These are phyloP conservation scores for Xerocomellus intermedius DNA, from an alignment of 768 basidiomycete genomes.

Conservation along the genomic window DNA sequence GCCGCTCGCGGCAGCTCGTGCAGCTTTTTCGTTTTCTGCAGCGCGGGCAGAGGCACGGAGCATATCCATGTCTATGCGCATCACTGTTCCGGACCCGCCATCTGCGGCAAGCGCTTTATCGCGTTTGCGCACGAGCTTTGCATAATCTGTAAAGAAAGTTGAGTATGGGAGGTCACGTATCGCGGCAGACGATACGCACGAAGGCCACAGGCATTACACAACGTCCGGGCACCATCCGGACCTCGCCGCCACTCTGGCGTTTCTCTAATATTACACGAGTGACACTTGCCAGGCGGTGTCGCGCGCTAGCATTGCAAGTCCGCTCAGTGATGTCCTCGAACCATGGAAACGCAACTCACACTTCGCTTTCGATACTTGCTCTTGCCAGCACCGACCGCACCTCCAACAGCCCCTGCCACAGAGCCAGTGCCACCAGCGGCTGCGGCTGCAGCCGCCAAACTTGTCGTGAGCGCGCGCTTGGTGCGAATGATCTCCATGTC, in stretches of 20 bases:
- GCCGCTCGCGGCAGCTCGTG: constrained; percentile 31
- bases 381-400: constrained; percentile 40
- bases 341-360: constrained; percentile 45
- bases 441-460: constrained; percentile 50
- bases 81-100: constrained; percentile 42
- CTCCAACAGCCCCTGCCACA: constrained; percentile 30
- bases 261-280: constrained; percentile 84
- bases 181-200: constrained; percentile 41
- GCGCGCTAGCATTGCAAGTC: constrained; percentile 57
- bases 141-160: constrained; percentile 55
- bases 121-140: constrained; percentile 77
- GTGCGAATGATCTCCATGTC: constrained; percentile 85
- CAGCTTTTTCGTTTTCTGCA: constrained; percentile 39
- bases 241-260: constrained; percentile 89
- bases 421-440: constrained; percentile 35
- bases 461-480: constrained; percentile 70
- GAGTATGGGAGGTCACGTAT: neutral
- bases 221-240: constrained; percentile 78
- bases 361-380: constrained; percentile 84
- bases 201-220: constrained; percentile 84
- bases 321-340: constrained; percentile 15
- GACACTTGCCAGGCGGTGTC: constrained; percentile 82
- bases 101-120: constrained; percentile 60
- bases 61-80: constrained; percentile 71
- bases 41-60: constrained; percentile 71